Evolutionary conservation across 345 rosid species (phyloP), one percentile per base, ranked within the genome.

Genomic region (Gynandropsis gynandra): DNA sequence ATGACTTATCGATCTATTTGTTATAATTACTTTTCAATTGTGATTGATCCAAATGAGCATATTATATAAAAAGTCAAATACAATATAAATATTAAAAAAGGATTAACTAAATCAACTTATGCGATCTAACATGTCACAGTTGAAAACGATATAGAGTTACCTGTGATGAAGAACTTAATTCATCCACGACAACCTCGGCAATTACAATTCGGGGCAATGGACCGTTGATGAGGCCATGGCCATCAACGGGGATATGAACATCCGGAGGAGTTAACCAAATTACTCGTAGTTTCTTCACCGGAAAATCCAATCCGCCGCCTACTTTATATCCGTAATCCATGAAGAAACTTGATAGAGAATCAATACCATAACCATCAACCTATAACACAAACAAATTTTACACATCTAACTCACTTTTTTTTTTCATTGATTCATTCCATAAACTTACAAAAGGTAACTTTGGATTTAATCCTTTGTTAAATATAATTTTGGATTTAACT

Each of bases 101-200:
- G n/a, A n/a, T n/a, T n/a, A n/a, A n/a, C n/a, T n/a, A n/a, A n/a
- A n/a, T n/a, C n/a, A n/a, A n/a, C n/a, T n/a, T n/a, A n/a, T n/a
- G n/a, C n/a, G n/a, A n/a, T n/a, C n/a, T n/a, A n/a, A n/a, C n/a
- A n/a, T n/a, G n/a, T n/a, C n/a, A n/a, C n/a, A n/a, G n/a, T n/a
- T 24, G 29, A 24, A 24, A 2, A 2, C 5, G 29, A 24, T 2
- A 24, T 39, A 27, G 31, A 58, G 18, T 46, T 17, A 40, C 97
- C 76, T 81, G 94, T 61, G 94, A 72, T 70, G 74, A 69, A 33
- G 67, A 73, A 53, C 80, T 86, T 71, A 83, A 60, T 52, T 81
- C 78, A 42, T 89, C 78, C 5, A 89, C 92, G 54, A 86, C 85
- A 67, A 89, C 84, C 68, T 86, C 96, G 5, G 89, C 85, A 42